These are phyloP conservation scores for Glaciozyma martinii DNA, from an alignment of 768 basidiomycete species.

Conservation along the genomic window DNA sequence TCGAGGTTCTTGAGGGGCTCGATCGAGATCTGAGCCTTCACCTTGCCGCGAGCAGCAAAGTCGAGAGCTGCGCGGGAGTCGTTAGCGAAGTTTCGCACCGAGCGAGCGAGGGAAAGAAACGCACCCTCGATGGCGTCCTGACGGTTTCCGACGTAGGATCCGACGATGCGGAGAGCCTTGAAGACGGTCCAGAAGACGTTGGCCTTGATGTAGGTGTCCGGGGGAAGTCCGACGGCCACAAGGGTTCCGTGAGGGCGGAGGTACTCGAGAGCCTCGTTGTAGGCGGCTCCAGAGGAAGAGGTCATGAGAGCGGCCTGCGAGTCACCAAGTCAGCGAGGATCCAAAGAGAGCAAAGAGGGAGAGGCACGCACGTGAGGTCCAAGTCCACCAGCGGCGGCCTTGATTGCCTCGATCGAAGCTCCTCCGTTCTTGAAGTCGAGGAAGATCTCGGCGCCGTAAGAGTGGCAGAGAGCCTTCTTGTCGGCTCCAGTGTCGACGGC, in stretches of 20 bases:
- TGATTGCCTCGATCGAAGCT: conserved; percentile 50
- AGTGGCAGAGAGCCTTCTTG: conserved; percentile 64
- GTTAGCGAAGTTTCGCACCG: conserved; percentile 45
- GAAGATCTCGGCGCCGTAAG: conserved; percentile 96
- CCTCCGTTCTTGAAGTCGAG: conserved; percentile 81
- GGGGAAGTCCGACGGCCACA: conserved; percentile 71
- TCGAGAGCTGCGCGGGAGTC: conserved; percentile 48
- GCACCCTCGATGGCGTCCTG: conserved; percentile 6
- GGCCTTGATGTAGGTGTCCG: conserved; percentile 50
- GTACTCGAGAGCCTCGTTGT: conserved; percentile 50
- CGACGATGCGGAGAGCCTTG: conserved; percentile 40
- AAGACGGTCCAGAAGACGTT: conserved; percentile 60
- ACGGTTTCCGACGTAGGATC: conserved; percentile 50
- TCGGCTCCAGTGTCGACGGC: conserved; percentile 72
- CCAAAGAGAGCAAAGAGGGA: conserved; percentile 31
- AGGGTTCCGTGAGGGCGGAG: conserved; percentile 62
- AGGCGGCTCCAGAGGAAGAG: conserved; percentile 41
- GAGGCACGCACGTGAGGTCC: conserved; percentile 62
- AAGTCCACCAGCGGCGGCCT: conserved; percentile 54
- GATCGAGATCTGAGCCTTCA: conserved; percentile 66
- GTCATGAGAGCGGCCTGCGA: conserved; percentile 39
- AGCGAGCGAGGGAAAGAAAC: background rate
- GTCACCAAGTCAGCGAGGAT: background rate
- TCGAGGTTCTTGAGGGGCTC: conserved; percentile 73
- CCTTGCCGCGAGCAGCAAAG: conserved; percentile 61